Base-by-base conservation (phyloP, 75 land plant species). In the Sequoia sempervirens region DNA sequence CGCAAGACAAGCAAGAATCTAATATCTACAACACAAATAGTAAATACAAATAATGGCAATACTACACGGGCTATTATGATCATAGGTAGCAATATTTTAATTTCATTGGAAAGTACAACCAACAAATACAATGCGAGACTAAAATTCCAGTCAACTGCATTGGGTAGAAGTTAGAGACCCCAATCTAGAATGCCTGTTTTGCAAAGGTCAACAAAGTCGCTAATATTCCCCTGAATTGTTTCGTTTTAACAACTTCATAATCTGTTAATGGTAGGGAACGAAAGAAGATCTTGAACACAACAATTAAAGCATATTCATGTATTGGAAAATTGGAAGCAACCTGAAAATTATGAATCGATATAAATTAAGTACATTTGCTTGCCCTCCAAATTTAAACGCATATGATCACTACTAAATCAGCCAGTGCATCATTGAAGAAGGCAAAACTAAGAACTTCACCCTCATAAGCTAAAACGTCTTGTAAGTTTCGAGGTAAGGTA, bases 1-100 rank as follows among this genome's bases (percentile, higher is more conserved):
- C 92, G 93, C 83, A 97, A 86, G 66, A 97, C 82, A 81, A 90
- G 84, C 96, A 83, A 72, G 96, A 96, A 84, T 90, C 89, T 84
- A 97, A 82, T 18, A 97, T 94, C 99, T 97, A 84, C 20, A 32
- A 37, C 46, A 83, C 4, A 81, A 47, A 83, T 3, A 38, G n/a
- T 80, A 50, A 14, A 80, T 18, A 47, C 45, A 2, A 52, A 10
- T 18, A 2, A 38, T 43, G 23, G 26, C 43, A 95, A 98, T 61
- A 61, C n/a, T 61, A 20, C 66, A 23, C 1, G 6, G 28, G 9
- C n/a, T 61, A 23, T 61, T 23, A 6, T 6, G n/a, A 23, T 61
- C n/a, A 23, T 23, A 8, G n/a, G 66, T 23, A 23, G 66, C 66
- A 61, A 23, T 23, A 5, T 61, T 26, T 61, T 61, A 61, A 61